phyloP scores from a whole-genome alignment of 768 basidiomycete species.

The Dendrothele bispora region DNA sequence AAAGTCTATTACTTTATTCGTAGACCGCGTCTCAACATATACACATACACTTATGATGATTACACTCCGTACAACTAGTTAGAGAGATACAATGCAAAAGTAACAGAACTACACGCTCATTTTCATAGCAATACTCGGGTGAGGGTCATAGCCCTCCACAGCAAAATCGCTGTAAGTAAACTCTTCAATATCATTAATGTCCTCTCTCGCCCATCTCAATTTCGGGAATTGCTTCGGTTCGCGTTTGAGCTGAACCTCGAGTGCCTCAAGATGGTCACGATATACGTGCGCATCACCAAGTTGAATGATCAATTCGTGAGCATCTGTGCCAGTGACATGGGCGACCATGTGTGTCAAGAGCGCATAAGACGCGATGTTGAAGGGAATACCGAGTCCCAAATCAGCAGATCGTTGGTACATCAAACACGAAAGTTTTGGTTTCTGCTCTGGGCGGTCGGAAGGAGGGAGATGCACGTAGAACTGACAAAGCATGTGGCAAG shows the following conservation, averaged over 20 bases:
- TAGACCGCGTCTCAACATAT: no score
- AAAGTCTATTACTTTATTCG: no score
- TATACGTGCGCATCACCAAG: conserved; percentile 99
- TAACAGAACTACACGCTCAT: conserved; percentile 94
- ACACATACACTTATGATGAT: no score
- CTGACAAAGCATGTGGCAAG: conserved; percentile 98
- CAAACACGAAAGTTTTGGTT: conserved; percentile 83
- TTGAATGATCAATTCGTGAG: conserved; percentile 91
- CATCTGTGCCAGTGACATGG: conserved; percentile 81
- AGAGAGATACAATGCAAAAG: no score
- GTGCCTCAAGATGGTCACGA: conserved; percentile 85
- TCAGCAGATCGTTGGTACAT: conserved; percentile 99
- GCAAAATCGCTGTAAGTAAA: conserved; percentile 80
- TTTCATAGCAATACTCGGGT: conserved; percentile 88
- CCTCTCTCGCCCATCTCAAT: conserved; percentile 66
- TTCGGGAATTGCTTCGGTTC: conserved; percentile 84
- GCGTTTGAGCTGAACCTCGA: conserved; percentile 77
- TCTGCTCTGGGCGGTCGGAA: conserved; percentile 41
- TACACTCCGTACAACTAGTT: no score
- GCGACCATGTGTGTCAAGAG: conserved; percentile 98
- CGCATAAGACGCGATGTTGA: conserved; percentile 99
- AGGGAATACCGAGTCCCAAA: conserved; percentile 94
- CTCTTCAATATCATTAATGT: conserved; percentile 73
- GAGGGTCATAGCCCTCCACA: conserved; percentile 84
- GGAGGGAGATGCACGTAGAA: conserved; percentile 94